phyloP scores from a whole-genome alignment of 148 eudicot species.

The Talinum fruticosum region DNA sequence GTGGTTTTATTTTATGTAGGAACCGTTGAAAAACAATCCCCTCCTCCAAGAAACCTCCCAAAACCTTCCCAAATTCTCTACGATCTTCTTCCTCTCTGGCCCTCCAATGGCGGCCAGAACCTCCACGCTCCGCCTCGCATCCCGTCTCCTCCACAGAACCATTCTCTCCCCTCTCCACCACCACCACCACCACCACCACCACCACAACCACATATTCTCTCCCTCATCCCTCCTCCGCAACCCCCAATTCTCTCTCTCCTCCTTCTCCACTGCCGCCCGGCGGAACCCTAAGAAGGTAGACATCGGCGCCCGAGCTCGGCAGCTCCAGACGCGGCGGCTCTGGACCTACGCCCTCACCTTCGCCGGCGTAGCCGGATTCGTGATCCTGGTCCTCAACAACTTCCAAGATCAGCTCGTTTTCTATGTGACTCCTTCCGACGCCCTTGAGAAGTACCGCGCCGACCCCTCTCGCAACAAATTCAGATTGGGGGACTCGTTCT shows the following conservation, averaged over 20 bases:
- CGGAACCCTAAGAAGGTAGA: background rate
- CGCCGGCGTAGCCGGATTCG: conserved; percentile 77
- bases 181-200: background rate
- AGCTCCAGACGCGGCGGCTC: conserved; percentile 38
- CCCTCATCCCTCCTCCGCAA: background rate
- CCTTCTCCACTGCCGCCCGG: background rate
- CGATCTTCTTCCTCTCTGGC: background rate
- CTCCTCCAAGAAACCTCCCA: background rate
- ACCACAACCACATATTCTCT: background rate
- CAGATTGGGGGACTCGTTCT: conserved; percentile 84
- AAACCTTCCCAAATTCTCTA: background rate
- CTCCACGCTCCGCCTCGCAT: background rate
- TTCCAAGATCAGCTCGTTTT: conserved; percentile 88
- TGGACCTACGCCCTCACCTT: conserved; percentile 86
- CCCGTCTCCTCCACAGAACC: too few species aligned
- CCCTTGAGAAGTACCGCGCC: conserved; percentile 41
- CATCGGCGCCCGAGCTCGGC: background rate
- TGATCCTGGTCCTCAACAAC: conserved; percentile 62
- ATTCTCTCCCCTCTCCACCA: too few species aligned
- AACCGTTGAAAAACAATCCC: background rate
- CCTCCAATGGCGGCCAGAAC: background rate
- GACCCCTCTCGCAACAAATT: conserved; percentile 58
- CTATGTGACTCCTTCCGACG: conserved; percentile 81
- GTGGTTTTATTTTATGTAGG: too few species aligned
- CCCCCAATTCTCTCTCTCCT: background rate